Conservation (phyloP, 2,329 filamentous ascomycete species). For the Rutstroemia sp. region DNA sequence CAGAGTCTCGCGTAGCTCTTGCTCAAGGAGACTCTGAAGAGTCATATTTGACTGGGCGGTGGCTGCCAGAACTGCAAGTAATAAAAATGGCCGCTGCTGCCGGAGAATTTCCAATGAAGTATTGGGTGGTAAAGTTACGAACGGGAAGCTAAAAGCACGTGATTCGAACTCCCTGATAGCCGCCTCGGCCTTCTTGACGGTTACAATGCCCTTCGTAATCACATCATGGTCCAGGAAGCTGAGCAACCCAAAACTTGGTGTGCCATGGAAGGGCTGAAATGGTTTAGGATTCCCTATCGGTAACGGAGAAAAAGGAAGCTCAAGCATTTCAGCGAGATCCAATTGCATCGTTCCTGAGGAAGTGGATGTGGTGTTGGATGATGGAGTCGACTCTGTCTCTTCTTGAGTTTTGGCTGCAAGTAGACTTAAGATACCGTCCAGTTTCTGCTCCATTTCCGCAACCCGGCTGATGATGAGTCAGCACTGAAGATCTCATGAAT, state of each 20-base stretch:
- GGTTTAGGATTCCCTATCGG: background rate
- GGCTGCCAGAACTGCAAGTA: slow-evolving; percentile 46
- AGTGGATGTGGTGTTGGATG: background rate
- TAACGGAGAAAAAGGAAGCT: background rate
- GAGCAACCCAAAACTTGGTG: slow-evolving; percentile 37
- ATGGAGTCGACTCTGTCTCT: slow-evolving; percentile 5
- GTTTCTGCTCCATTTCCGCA: slow-evolving; percentile 29
- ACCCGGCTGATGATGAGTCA: slow-evolving; percentile 21
- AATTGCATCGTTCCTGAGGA: slow-evolving; percentile 1
- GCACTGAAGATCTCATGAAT: background rate
- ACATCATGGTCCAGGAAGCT: slow-evolving; percentile 9
- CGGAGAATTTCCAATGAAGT: slow-evolving; percentile 40
- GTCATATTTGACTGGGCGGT: slow-evolving; percentile 42
- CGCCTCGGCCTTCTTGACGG: slow-evolving; percentile 15
- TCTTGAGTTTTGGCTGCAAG: slow-evolving; percentile 11
- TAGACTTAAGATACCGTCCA: slow-evolving; percentile 21
- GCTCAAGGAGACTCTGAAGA: slow-evolving; percentile 47
- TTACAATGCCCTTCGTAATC: slow-evolving; percentile 12
- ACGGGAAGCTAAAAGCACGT: slow-evolving; percentile 17
- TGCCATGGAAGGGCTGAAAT: slow-evolving; percentile 39
- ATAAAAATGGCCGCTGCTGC: slow-evolving; percentile 42
- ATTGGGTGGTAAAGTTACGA: slow-evolving; percentile 26
- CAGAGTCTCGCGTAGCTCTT: slow-evolving; percentile 50
- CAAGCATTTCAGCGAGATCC: background rate
- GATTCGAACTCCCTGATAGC: slow-evolving; percentile 11